Evolutionary conservation across 2,329 filamentous ascomycete species (phyloP).

Genomic region (Dactylellina parvicollis): DNA sequence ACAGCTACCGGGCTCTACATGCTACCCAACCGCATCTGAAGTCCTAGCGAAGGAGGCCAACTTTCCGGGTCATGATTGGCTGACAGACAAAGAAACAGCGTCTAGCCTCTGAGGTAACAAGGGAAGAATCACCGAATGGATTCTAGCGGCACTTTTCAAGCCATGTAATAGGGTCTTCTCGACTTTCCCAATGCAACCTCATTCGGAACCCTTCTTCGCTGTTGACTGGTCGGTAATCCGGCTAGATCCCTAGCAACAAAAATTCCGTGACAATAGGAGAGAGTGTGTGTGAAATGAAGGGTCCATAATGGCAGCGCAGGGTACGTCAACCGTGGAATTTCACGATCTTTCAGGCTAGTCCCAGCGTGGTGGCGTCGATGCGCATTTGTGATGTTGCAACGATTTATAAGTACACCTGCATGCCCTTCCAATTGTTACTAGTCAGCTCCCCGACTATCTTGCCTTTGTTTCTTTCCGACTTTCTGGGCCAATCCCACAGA

Average conservation of each 20-base stretch:
- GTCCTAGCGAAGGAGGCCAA: constrained; percentile 14
- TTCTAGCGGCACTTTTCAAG: constrained; percentile 1
- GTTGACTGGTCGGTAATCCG: constrained; percentile 25
- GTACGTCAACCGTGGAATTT: constrained; percentile 13
- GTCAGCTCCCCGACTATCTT: constrained; percentile 17
- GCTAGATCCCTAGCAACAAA: not conserved
- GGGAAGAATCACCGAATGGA: constrained; percentile 30
- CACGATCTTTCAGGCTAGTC: constrained; percentile 39
- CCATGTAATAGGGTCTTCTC: constrained; percentile 31
- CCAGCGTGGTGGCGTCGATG: constrained; percentile 35
- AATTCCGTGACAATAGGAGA: not conserved
- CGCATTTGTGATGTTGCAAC: constrained; percentile 21
- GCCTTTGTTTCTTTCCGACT: constrained; percentile 6
- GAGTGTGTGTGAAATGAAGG: constrained; percentile 45
- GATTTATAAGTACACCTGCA: constrained; percentile 43
- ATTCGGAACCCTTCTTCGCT: constrained; percentile 24
- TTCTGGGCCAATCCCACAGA: constrained; percentile 12
- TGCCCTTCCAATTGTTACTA: constrained; percentile 3
- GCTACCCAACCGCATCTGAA: constrained; percentile 44
- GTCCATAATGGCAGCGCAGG: constrained; percentile 31
- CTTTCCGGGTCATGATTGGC: constrained; percentile 18
- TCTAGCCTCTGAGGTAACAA: constrained; percentile 37
- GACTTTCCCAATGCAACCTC: constrained; percentile 48
- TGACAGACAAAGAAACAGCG: constrained; percentile 22
- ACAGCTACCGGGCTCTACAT: constrained; percentile 27